Evolutionary conservation across 2,329 filamentous ascomycete genomes (phyloP).

Genomic region (Eutypella sp.): DNA sequence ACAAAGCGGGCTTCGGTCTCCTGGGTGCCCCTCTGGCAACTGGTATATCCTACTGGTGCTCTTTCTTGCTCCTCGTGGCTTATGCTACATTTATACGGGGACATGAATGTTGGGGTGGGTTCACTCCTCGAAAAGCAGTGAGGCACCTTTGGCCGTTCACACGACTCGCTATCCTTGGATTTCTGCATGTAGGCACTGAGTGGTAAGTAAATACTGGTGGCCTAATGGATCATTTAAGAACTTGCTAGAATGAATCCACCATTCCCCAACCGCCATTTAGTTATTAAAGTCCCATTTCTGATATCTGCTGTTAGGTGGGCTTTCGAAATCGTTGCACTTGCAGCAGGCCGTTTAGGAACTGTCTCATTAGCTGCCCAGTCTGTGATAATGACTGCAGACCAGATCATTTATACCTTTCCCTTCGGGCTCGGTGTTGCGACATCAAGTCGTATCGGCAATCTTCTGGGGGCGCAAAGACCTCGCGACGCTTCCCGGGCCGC

Average conservation of each 20-base stretch:
- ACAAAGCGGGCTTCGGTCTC: constrained; percentile 65
- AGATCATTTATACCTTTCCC: constrained; percentile 78
- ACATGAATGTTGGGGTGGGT: constrained; percentile 75
- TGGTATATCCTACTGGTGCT: constrained; percentile 80
- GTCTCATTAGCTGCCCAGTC: constrained; percentile 76
- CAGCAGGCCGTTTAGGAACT: constrained; percentile 74
- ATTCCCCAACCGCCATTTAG: too few species aligned
- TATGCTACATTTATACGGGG: constrained; percentile 70
- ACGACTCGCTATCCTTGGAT: constrained; percentile 67
- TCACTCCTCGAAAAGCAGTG: constrained; percentile 56
- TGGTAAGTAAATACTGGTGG: constrained; percentile 48
- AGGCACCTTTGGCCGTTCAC: constrained; percentile 66
- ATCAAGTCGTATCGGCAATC: constrained; percentile 72
- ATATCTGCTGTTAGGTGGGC: constrained; percentile 54
- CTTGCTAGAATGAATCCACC: too few species aligned
- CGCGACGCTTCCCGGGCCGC: constrained; percentile 65
- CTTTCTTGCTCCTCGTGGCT: constrained; percentile 68
- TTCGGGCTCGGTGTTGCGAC: constrained; percentile 83
- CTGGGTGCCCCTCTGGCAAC: constrained; percentile 78
- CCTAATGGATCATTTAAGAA: too few species aligned
- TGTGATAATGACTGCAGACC: constrained; percentile 86
- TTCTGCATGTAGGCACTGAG: constrained; percentile 82
- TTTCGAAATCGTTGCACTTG: constrained; percentile 83
- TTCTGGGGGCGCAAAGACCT: constrained; percentile 65
- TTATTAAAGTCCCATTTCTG: neutral